Conservation (phyloP, 2,329 filamentous ascomycete species). For the Penicillium sp. region DNA sequence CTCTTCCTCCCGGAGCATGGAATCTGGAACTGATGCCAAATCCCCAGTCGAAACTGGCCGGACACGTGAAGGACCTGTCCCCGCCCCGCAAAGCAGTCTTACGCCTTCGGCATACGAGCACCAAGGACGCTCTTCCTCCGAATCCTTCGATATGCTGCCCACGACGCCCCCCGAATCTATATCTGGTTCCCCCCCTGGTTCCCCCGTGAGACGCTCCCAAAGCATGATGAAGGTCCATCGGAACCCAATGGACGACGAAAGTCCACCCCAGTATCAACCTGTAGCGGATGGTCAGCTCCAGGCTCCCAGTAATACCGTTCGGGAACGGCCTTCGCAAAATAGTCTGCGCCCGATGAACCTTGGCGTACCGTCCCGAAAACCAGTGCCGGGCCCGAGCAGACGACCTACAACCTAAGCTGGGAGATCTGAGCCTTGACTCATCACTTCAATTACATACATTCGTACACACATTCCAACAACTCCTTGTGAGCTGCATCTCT, state of each 20-base stretch:
- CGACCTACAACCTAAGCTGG: not conserved
- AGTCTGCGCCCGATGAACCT: conserved; percentile 34
- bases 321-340: conserved; percentile 24
- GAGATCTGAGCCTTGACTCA: not conserved
- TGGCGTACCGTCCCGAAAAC: conserved; percentile 40
- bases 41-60: conserved; percentile 32
- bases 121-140: conserved; percentile 32
- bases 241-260: conserved; percentile 28
- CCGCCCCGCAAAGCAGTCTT: conserved; percentile 23
- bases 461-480: not conserved
- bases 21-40: conserved; percentile 41
- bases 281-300: conserved; percentile 22
- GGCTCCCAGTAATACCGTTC: conserved; percentile 7
- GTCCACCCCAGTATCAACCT: conserved; percentile 32
- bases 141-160: conserved; percentile 43
- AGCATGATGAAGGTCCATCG: conserved; percentile 35
- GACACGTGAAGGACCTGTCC: conserved; percentile 24
- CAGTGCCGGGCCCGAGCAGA: conserved; percentile 30
- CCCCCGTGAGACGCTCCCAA: conserved; percentile 31
- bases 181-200: conserved; percentile 34
- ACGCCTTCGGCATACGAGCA: conserved; percentile 18
- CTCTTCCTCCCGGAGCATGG: conserved; percentile 30
- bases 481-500: conserved; percentile 5
- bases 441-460: not conserved
- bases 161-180: conserved; percentile 37